Percentiles rank a stretch among this genome's conserved stretches.
Evolutionary conservation across 1,284 basidiomycete genomes (phyloP).

Genomic region (Pascua guehoae): DNA sequence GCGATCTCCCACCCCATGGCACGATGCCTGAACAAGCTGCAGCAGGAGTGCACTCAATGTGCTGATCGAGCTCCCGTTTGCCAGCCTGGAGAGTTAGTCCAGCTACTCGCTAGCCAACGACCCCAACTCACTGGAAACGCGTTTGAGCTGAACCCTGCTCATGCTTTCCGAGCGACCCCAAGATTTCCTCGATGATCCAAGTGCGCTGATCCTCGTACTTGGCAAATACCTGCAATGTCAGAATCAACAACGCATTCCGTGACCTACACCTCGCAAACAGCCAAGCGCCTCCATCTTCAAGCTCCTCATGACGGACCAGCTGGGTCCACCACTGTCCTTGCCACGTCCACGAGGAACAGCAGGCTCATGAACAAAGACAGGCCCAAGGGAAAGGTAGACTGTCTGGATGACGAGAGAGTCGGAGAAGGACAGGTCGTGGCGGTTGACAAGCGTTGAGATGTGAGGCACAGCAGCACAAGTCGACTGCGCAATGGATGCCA

Average conservation of each 20-base stretch:
- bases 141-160: conserved; percentile 82
- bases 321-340: conserved; percentile 56
- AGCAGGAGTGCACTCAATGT: conserved; percentile 87
- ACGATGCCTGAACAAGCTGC: conserved; percentile 91
- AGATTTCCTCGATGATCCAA: conserved; percentile 95
- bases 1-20: conserved; percentile 62
- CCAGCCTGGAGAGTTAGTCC: conserved; percentile 34
- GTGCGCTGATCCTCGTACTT: conserved; percentile 81
- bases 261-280: conserved; percentile 72
- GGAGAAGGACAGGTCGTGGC: conserved; percentile 64
- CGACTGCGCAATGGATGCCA: conserved; percentile 63
- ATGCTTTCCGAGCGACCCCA: conserved; percentile 82
- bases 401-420: conserved; percentile 83
- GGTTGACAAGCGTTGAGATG: conserved; percentile 45
- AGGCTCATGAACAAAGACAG: conserved; percentile 79
- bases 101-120: neutral
- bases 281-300: conserved; percentile 75
- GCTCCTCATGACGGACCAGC: conserved; percentile 61
- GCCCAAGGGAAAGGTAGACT: conserved; percentile 85
- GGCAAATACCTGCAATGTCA: conserved; percentile 67
- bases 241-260: neutral
- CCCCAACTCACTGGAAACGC: conserved; percentile 65
- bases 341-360: conserved; percentile 41
- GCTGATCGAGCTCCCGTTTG: conserved; percentile 66
- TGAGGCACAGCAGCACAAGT: conserved; percentile 51